Base-by-base conservation (phyloP, 1,284 basidiomycete species). In the Naganishia albida region DNA sequence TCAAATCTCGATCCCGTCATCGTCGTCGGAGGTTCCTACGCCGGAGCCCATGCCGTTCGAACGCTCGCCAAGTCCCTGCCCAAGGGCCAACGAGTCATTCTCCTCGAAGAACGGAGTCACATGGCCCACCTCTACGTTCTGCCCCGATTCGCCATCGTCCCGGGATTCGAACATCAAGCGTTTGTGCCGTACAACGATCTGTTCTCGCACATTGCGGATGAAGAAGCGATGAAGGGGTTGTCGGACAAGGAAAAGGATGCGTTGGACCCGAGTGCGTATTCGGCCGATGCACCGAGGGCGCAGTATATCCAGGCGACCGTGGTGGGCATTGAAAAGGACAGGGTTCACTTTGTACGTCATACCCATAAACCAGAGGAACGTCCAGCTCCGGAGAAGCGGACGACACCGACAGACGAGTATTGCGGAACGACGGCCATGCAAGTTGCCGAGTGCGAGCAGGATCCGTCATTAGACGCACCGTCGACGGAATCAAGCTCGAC, bases 71-170 rank as follows among this genome's bases (percentile, higher is more conserved):
- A 83, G 34, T 78, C 77, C 39, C 77, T 89, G 26, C 87, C 88
- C 2, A 72, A 78, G 23, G 83, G 79, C 28, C 88, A 86, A 85
- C 81, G 84, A 49, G 81, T 89, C 42, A 82, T 89, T n/a, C 78
- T 87, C n/a, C 81, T 89, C 46, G 88, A 90, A 72, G 79, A 87
- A 46, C 50, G 63, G 88, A 89, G 71, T 83, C 85, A 79, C 86
- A 55, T 62, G 25, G 59, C 72, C 74, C 77, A 81, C 68, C 72
- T 81, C 23, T 82, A 82, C 70, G 80, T 78, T 20, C 81, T 82
- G 62, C 81, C 82, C 1, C 78, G 82, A 63, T 80, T 78, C 69
- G 75, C 78, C 16, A 76, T 82, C 18, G 65, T 80, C 3, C 75
- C 79, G 4, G 69, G 76, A 13, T 80, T 80, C 52, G 80, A 81